These are phyloP conservation scores for Symbiodinium natans DNA, from an alignment of 73 alveolate species.

Conservation along the genomic window DNA sequence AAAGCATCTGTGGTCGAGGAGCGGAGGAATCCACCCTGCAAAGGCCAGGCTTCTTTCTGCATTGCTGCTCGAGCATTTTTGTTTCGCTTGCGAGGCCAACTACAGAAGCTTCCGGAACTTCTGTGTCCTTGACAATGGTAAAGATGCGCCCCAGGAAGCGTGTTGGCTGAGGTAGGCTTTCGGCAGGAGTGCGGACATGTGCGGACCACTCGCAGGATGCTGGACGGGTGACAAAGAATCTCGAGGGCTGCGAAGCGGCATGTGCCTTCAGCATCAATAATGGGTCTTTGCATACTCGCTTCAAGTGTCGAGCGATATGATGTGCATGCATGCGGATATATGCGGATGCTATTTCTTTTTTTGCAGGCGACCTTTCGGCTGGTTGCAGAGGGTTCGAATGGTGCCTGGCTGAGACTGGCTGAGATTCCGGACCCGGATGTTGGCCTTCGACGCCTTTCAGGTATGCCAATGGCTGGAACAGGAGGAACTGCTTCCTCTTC, in stretches of 20 bases:
- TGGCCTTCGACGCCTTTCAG: neutral
- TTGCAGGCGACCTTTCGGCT: constrained; percentile 8
- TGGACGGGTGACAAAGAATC: neutral
- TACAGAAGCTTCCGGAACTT: neutral
- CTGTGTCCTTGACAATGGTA: neutral
- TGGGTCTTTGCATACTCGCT: too few species aligned
- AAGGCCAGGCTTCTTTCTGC: neutral
- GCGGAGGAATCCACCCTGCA: neutral
- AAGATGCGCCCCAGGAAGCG: constrained; percentile 9
- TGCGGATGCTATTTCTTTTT: neutral
- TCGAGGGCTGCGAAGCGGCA: neutral
- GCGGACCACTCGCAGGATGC: neutral
- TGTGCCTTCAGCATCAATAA: neutral
- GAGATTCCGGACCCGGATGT: neutral
- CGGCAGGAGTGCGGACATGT: neutral
- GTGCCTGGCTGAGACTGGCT: neutral
- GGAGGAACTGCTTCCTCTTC: constrained; percentile 26
- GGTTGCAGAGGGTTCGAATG: constrained; percentile 19
- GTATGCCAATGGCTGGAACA: constrained; percentile 24
- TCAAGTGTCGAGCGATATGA: neutral
- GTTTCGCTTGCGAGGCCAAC: neutral
- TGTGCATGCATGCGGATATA: neutral
- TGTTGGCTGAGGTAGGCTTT: too few species aligned
- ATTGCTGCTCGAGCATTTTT: too few species aligned
- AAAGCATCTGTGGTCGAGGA: neutral